Conservation (phyloP, 306 rosid species). For the Oxytropis ochrocephala region DNA sequence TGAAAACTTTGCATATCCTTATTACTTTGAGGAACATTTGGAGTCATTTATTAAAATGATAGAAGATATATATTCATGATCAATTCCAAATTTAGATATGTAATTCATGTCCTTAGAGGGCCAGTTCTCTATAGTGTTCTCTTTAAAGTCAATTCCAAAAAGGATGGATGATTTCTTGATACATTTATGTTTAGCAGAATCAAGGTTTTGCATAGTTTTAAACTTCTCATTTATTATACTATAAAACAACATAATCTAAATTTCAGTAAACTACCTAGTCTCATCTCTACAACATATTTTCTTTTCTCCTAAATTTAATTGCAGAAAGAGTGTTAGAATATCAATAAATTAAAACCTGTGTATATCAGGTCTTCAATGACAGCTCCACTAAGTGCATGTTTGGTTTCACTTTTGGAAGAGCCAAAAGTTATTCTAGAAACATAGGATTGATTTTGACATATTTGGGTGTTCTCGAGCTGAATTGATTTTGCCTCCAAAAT, state of each 20-base stretch:
- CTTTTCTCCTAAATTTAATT: not conserved
- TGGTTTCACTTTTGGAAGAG: no score
- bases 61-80: constrained; percentile 17
- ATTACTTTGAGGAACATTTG: constrained; percentile 20
- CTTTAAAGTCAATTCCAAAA: not conserved
- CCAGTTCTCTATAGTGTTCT: not conserved
- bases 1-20: constrained; percentile 12
- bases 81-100: not conserved
- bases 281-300: not conserved
- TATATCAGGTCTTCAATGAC: not conserved
- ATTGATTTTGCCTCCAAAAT: no score
- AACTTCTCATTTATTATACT: not conserved
- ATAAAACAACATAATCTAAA: not conserved
- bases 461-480: no score
- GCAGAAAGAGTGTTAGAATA: not conserved
- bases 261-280: not conserved
- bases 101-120: not conserved
- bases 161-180: not conserved
- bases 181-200: not conserved
- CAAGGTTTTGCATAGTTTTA: not conserved
- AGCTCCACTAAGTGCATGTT: not conserved
- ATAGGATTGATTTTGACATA: no score
- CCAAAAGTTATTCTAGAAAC: no score
- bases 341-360: not conserved
- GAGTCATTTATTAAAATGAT: constrained; percentile 22